Base-by-base conservation (phyloP, 2,329 filamentous ascomycete species). In the Pyrenochaeta sp. region DNA sequence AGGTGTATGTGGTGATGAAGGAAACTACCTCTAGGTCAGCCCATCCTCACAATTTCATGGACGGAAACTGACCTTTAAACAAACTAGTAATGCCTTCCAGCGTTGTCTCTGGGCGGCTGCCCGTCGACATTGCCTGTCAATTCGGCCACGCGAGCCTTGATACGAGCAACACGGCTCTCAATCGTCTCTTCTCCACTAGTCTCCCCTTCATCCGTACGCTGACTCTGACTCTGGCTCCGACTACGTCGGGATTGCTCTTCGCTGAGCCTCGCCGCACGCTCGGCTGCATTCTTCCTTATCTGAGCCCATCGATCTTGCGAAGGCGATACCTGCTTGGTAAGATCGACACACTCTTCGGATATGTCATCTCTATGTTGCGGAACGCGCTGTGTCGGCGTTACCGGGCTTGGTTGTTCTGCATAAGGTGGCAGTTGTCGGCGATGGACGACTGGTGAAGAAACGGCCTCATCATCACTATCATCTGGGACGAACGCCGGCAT, bases 131-230 rank as follows among this genome's bases (percentile, higher is more conserved):
- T 76, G 40, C 90, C 90, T 1, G 95, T 99, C 69, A 99, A 81
- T 77, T 97, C 93, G 51, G 95, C 95, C 57, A 99, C 95, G 61
- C 95, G 90, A 59, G 95, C 95, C 81, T 97, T 98, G 85, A 99
- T 99, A 63, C 95, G 91, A 48, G 95, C 95, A 58, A 98, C 95
- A 66, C 95, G 91, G 48, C 93, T 93, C 79, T 99, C 95, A 72
- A 98, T 98, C 36, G 93, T 95, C 84, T 97, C 94, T 85, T 98
- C 94, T 54, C 91, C 93, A 73, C 91, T 96, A n/a, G 91, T 95
- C 68, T 96, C 92, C n/a, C 86, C 88, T 70, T 95, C 92, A 62
- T 94, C 92, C 19, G 84, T 88, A 56, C 89, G 88, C 7, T 83
- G 71, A 81, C 86, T 78, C 55, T 78, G 76, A 61, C 80, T 82